These are phyloP conservation scores for Cyclocybe aegerita DNA, from an alignment of 768 basidiomycete species.

Conservation along the genomic window DNA sequence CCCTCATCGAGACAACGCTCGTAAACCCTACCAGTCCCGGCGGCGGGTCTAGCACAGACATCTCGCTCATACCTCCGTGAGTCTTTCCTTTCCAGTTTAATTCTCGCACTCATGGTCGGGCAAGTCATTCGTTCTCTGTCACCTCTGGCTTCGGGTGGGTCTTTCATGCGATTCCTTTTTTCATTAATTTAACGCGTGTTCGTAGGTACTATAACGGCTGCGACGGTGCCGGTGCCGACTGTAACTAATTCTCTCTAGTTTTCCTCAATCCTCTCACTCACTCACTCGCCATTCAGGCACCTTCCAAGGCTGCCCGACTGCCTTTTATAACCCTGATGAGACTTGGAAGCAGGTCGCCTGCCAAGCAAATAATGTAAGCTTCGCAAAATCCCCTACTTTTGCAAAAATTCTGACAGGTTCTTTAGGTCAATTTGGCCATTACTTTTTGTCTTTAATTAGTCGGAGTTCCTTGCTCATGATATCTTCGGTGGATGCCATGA, in stretches of 20 bases:
- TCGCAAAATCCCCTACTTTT: too few species aligned
- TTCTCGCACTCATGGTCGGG: conserved; percentile 2
- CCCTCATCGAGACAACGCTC: conserved; percentile 31
- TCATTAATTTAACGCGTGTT: neutral
- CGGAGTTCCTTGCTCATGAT: too few species aligned
- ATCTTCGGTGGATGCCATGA: too few species aligned
- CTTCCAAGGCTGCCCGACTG: conserved; percentile 25
- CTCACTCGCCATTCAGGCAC: conserved; percentile 18
- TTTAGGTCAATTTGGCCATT: too few species aligned
- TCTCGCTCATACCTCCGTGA: conserved; percentile 32
- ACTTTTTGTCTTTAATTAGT: too few species aligned
- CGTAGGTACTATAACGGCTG: conserved; percentile 41
- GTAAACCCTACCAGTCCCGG: conserved; percentile 29
- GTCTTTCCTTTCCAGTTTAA: neutral
- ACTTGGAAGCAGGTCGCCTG: conserved; percentile 31
- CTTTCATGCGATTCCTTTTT: conserved; percentile 6
- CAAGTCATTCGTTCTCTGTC: conserved; percentile 29
- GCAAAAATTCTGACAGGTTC: too few species aligned
- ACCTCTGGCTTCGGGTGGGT: conserved; percentile 29
- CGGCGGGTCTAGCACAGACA: conserved; percentile 32
- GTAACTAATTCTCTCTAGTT: conserved; percentile 18
- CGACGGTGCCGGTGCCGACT: conserved; percentile 37
- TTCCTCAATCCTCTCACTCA: neutral
- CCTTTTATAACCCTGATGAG: conserved; percentile 27
- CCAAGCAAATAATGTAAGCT: conserved; percentile 28